Evolutionary conservation across 768 basidiomycete genomes (phyloP), one percentile per base, ranked within the genome.

Genomic region (Myochromella boudieri): DNA sequence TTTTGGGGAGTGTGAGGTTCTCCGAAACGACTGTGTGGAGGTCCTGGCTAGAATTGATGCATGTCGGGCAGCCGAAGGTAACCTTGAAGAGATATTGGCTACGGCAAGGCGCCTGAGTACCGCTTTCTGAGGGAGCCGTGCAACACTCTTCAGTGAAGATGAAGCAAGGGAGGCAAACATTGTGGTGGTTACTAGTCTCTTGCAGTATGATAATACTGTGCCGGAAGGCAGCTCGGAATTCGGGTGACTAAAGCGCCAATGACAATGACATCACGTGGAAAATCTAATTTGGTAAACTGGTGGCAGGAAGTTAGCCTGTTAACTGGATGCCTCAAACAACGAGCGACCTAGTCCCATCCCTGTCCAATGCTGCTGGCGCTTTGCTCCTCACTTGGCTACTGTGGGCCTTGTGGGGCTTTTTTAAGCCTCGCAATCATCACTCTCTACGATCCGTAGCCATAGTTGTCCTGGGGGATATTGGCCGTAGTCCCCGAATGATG

Each of bases 401-500:
- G 47, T 75, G 70, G 67, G 59, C 58, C 25, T 6, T 59, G 25
- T 61, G 64, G 62, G 56, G 47, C n/a, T 59, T 68, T 26, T 55
- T 72, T 43, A 68, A 60, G 44, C 71, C 68, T 11, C 64, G 69
- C 24, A 61, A 65, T 33, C 54, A 66, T 20, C 71, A 73, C 42
- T 68, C 70, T 37, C 62, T 78, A 22, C 84, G 86, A 14, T 82
- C 91, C 2, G 88, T 91, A n/a, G 89, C 84, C 3, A 82, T 98
- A 44, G 69, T 98, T 38, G 97, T 99, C 11, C 75, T 99, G 8
- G 97, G 97, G 8, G 97, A 99, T 69, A 83, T 99, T 38, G 97
- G 95, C 1, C 79, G 97, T 47, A 93, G 90, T 62, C 97, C 97
- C 9, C 77, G 97, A 44, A 98, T 97, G 91, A 95, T 97, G 91